Conservation (phyloP, 2,329 filamentous ascomycete species). For the Cercospora sojina region DNA sequence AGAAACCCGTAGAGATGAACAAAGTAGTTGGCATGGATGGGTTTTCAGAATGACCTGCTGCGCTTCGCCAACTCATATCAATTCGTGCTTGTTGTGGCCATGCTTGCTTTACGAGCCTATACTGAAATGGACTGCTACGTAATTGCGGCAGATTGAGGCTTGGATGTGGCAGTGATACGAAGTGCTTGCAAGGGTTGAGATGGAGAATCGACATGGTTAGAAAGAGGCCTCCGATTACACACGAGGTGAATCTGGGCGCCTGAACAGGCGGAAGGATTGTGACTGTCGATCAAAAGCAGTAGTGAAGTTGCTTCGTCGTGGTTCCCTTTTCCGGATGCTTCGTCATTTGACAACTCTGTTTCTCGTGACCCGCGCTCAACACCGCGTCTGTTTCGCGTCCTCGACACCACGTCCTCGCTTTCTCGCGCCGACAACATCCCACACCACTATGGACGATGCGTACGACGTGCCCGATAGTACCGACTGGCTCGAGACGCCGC, state of each 20-base stretch:
- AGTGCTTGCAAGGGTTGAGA: neutral
- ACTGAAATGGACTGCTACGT: neutral
- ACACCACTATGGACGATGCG: constrained; percentile 21
- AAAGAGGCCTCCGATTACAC: neutral
- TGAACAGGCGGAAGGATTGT: neutral
- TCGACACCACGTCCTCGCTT: neutral
- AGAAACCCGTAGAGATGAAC: too few species aligned
- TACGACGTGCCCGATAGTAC: constrained; percentile 69
- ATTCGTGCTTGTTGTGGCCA: neutral
- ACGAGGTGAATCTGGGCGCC: neutral
- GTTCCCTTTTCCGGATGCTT: constrained; percentile 1
- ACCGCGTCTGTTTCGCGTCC: constrained; percentile 1
- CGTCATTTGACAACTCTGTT: constrained; percentile 7
- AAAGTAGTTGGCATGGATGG: too few species aligned
- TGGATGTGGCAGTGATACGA: neutral
- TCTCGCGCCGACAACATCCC: neutral
- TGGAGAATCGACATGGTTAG: neutral
- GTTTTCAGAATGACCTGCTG: too few species aligned
- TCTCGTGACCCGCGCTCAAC: neutral
- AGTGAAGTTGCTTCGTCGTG: neutral
- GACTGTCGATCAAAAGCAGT: neutral
- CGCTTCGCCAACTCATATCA: neutral
- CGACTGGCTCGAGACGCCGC: constrained; percentile 74
- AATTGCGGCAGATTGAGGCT: neutral
- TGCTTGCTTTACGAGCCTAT: too few species aligned